Base-by-base conservation (phyloP, 768 basidiomycete genomes). In the Dioszegia crocea region DNA sequence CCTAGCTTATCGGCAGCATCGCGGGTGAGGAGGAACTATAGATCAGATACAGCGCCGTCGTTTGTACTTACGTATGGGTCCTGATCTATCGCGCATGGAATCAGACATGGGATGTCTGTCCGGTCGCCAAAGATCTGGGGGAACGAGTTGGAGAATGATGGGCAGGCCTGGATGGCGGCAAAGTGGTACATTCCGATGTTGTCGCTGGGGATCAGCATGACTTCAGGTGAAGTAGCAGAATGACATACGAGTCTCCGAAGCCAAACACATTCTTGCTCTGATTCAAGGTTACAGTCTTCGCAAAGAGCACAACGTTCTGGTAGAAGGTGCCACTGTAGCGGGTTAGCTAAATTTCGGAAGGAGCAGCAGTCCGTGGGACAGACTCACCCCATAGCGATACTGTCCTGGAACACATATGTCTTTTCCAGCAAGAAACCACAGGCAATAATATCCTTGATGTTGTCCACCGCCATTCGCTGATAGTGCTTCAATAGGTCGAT, bases 121-220 rank as follows among this genome's bases (percentile, higher is more conserved):
- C 80, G 80, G 4, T 84, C 81, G 52, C 92, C 93, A 68, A 92
- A 99, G 64, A 99, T 98, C 61, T 99, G 91, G 19, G 96, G 93
- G 81, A 98, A 99, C 12, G 93, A 96, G 77, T 92, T 94, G 62
- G 91, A 92, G 81, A 99, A 99, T 17, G 91, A 89, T 0, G 96
- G 93, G 0, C 93, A 85, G 8, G 96, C 91, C 78, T 99, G 96
- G 64, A 99, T 85, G 27, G 96, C 83, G 33, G 88, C 90, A 76
- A 99, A 99, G 79, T 97, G 93, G 59, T 90, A 85, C 80, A 97
- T 98, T 61, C 96, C 96, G 64, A 98, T 91, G 79, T 97, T 98
- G 78, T 98, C 96, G 23, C 92, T 97, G 72, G 8, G 29, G 52
- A 16, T 52, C 29, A 45, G 44, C 39, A 5, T 3, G 8, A 29